A percentile compares a stretch with the other conserved stretches of the same genome.
Conservation (phyloP, 2,329 filamentous ascomycete species). For the Paraphaeosphaeria sporulosa region DNA sequence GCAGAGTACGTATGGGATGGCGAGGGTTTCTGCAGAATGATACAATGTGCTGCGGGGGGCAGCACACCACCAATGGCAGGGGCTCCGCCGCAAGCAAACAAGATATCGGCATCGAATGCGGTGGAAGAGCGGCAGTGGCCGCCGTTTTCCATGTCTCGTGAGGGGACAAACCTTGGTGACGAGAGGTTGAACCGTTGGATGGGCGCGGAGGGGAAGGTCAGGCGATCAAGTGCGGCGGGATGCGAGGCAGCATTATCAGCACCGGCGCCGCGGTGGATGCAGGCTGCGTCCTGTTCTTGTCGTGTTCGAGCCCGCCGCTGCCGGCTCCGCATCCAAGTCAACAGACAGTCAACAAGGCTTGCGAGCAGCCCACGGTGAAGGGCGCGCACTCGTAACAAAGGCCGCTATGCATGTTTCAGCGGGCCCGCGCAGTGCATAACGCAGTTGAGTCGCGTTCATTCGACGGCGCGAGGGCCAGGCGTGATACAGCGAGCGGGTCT, state of each 20-base stretch:
- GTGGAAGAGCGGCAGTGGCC: no score
- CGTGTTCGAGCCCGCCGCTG: background rate
- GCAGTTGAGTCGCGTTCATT: conserved; percentile 38
- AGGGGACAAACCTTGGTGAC: conserved; percentile 13
- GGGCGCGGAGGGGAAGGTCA: conserved; percentile 30
- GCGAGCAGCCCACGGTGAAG: background rate
- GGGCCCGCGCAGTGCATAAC: conserved; percentile 34
- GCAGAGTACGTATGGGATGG: background rate
- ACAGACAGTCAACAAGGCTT: background rate
- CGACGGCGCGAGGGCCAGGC: conserved; percentile 27
- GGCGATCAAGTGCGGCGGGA: conserved; percentile 31
- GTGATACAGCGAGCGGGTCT: conserved; percentile 39
- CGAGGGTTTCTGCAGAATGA: conserved; percentile 15
- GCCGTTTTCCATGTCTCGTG: conserved; percentile 33
- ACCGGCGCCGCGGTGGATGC: background rate
- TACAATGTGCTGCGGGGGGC: conserved; percentile 15
- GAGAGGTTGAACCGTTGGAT: conserved; percentile 26
- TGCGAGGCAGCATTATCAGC: conserved; percentile 1
- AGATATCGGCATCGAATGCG: no score
- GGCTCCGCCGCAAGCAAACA: background rate
- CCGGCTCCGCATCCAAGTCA: background rate
- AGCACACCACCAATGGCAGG: background rate
- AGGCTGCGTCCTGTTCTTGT: background rate
- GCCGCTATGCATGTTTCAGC: conserved; percentile 39
- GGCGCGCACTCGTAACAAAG: background rate